A percentile compares a stretch with the other conserved stretches of the same genome.
Evolutionary conservation across 306 rosid species (phyloP).

Genomic region (Vigna trinervia): DNA sequence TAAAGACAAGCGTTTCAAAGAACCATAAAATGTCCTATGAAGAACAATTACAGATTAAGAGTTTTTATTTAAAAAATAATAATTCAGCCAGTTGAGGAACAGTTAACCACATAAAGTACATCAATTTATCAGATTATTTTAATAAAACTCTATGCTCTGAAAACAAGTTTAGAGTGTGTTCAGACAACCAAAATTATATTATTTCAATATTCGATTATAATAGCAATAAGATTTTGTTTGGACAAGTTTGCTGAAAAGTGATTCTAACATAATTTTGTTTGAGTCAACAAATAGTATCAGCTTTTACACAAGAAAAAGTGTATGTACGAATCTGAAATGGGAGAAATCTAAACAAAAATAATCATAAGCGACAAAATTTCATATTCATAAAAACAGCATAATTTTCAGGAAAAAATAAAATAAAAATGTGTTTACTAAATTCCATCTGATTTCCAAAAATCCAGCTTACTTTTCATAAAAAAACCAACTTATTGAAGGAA

Average conservation of each 20-base stretch:
- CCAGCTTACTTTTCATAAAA: too few species aligned
- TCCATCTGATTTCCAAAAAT: background rate
- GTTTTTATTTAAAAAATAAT: conserved; percentile 1
- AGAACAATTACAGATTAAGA: conserved; percentile 7
- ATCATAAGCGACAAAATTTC: too few species aligned
- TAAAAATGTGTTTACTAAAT: background rate
- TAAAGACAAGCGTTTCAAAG: background rate
- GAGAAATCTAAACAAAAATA: too few species aligned
- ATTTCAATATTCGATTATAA: too few species aligned
- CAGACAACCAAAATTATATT: background rate
- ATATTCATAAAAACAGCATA: too few species aligned
- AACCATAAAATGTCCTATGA: conserved; percentile 2
- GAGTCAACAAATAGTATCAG: background rate
- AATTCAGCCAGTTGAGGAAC: conserved; percentile 1
- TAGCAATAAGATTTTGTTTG: too few species aligned
- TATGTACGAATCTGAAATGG: too few species aligned
- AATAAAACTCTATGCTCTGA: background rate
- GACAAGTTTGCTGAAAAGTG: too few species aligned
- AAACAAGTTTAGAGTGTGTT: background rate
- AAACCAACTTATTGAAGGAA: too few species aligned
- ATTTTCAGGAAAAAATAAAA: too few species aligned
- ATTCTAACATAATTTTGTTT: too few species aligned
- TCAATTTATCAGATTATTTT: background rate
- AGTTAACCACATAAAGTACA: conserved; percentile 32
- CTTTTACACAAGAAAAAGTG: background rate